These are phyloP conservation scores for Penicillium sp. DNA, from an alignment of 2,329 filamentous ascomycete genomes.

Conservation along the genomic window DNA sequence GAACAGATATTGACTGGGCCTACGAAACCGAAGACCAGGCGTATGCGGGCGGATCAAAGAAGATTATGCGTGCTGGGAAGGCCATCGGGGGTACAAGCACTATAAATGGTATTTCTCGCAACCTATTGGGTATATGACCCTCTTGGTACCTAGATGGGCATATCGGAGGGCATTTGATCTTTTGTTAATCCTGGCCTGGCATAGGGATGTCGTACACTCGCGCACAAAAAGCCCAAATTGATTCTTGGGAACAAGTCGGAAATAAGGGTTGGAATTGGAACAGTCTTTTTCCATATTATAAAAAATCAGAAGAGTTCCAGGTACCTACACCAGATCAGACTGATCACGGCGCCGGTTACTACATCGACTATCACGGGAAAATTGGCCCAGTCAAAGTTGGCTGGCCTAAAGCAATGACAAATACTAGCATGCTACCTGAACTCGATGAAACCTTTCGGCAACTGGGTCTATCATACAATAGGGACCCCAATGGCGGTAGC, in stretches of 20 bases:
- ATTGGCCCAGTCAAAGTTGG: slow-evolving; percentile 34
- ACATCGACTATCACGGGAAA: slow-evolving; percentile 29
- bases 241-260: slow-evolving; percentile 38
- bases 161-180: too few species aligned
- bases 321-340: slow-evolving; percentile 26
- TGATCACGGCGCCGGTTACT: slow-evolving; percentile 28
- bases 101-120: slow-evolving; percentile 41
- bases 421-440: slow-evolving; percentile 25
- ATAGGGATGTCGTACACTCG: slow-evolving; percentile 43
- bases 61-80: slow-evolving; percentile 44
- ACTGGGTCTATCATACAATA: slow-evolving; percentile 41
- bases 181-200: not conserved
- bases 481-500: slow-evolving; percentile 46
- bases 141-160: too few species aligned
- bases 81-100: slow-evolving; percentile 46
- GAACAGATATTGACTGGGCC: slow-evolving; percentile 44
- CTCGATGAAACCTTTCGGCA: slow-evolving; percentile 42
- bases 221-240: slow-evolving; percentile 39
- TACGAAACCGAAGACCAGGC: slow-evolving; percentile 44
- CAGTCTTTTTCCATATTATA: slow-evolving; percentile 32
- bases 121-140: too few species aligned
- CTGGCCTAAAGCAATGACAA: slow-evolving; percentile 25
- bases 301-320: slow-evolving; percentile 31
- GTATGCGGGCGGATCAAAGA: slow-evolving; percentile 36
- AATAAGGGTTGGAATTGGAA: slow-evolving; percentile 38